Conservation (phyloP, 495 filamentous ascomycete genomes). For the Rostrohypoxylon terebratum region DNA sequence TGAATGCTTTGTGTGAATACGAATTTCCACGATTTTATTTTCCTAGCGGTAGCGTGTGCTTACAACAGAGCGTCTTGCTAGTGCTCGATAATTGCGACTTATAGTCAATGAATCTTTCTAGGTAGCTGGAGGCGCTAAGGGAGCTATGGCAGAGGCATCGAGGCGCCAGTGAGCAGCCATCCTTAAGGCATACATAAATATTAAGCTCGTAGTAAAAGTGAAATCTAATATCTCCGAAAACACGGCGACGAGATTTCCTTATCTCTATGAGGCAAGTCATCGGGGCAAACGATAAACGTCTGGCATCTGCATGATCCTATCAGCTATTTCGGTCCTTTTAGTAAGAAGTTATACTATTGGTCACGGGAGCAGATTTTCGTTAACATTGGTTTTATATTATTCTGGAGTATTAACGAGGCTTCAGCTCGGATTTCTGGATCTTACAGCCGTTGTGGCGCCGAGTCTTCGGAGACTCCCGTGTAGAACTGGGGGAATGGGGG, state of each 20-base stretch:
- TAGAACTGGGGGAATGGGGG: slow-evolving; percentile 4
- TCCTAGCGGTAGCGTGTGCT: neutral
- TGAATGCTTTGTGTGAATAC: neutral
- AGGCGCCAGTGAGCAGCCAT: neutral
- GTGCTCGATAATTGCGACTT: neutral
- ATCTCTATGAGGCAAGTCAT: slow-evolving; percentile 7
- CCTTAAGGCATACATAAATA: no score
- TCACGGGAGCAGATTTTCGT: neutral
- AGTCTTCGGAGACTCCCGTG: neutral
- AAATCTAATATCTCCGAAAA: neutral
- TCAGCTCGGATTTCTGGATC: slow-evolving; percentile 5
- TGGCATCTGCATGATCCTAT: neutral
- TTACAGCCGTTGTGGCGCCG: neutral
- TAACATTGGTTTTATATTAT: no score
- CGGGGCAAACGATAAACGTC: neutral
- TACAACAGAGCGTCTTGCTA: neutral
- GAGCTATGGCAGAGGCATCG: no score
- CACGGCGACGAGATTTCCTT: neutral
- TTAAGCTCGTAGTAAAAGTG: neutral
- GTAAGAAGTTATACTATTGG: neutral
- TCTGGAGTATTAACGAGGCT: neutral
- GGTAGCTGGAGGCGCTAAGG: no score
- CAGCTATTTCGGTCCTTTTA: neutral
- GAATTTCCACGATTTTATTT: neutral
- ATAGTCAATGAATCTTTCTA: neutral